Percentiles rank a stretch among this genome's conserved stretches.
These are phyloP conservation scores for Patellifolia procumbens DNA, from an alignment of 179 eudicot species.

Conservation along the genomic window DNA sequence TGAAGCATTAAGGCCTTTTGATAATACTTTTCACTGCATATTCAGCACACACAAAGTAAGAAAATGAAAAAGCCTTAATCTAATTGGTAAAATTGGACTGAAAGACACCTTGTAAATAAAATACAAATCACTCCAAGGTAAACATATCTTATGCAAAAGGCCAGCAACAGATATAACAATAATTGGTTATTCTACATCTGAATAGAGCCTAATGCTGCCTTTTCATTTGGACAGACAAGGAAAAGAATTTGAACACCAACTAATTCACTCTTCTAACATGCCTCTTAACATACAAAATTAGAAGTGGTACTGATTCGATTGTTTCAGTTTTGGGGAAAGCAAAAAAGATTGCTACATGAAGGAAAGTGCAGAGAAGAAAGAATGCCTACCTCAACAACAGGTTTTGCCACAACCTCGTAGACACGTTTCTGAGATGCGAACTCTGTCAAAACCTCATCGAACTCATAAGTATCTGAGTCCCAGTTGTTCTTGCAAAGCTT, in stretches of 20 bases:
- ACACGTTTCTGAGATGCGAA: conserved; percentile 86
- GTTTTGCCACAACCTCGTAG: conserved; percentile 81
- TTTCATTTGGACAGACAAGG: background rate
- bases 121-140: background rate
- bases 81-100: background rate
- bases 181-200: background rate
- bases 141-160: background rate
- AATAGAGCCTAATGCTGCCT: background rate
- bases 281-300: conserved; percentile 4
- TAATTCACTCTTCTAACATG: background rate
- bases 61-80: background rate
- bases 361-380: conserved; percentile 17
- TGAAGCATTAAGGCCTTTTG: background rate
- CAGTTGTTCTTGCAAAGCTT: conserved; percentile 85
- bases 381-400: conserved; percentile 71
- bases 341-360: conserved; percentile 3
- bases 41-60: background rate
- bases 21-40: background rate
- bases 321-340: background rate
- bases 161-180: background rate
- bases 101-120: background rate
- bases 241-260: background rate
- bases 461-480: conserved; percentile 86
- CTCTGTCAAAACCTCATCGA: conserved; percentile 80
- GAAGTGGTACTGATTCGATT: background rate